Base-by-base conservation (phyloP, 257 asterid species). In the Buddleja alternifolia region DNA sequence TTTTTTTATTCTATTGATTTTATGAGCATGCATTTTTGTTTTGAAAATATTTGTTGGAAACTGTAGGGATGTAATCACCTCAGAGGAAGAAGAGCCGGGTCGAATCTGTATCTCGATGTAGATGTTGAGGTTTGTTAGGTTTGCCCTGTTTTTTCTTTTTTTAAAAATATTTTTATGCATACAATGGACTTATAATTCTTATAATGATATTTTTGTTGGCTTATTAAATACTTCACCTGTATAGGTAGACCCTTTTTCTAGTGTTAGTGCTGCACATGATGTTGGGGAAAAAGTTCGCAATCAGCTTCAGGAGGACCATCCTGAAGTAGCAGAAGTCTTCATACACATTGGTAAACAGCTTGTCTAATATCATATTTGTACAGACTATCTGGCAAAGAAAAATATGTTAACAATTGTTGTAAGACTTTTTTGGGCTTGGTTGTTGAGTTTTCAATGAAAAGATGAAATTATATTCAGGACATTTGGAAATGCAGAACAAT, bases 51-150 rank as follows among this genome's bases (percentile, higher is more conserved):
- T 44, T 19, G 52, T 63, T 79, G 80, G 70, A 66, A 79, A 78
- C 40, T 74, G 72, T 71, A 93, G 97, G 97, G 97, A 51, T 90
- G 85, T 77, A 82, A 78, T 70, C 97, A 79, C 75, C 86, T 93
- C 44, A 83, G 99, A 81, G 99, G 95, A 71, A 86, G 97, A 75
- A 90, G 95, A 68, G 99, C 99, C 21, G 99, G 99, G 41, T 91
- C 99, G 51, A 85, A 79, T 70, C 82, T 93, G 75, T 93, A 85
- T 79, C 92, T 93, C 72, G 99, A 93, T 85, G 97, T 82, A 45
- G 89, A 82, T 69, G 86, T 91, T 69, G 84, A 88, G 99, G 99
- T 91, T 59, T 11, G 79, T 68, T 52, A 59, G 50, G 1, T 73
- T 54, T 36, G 51, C 60, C 16, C 55, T 7, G 11, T 60, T 63